phyloP scores from a whole-genome alignment of 202 grass and related monocot genomes.

The Alloteropsis angusta region DNA sequence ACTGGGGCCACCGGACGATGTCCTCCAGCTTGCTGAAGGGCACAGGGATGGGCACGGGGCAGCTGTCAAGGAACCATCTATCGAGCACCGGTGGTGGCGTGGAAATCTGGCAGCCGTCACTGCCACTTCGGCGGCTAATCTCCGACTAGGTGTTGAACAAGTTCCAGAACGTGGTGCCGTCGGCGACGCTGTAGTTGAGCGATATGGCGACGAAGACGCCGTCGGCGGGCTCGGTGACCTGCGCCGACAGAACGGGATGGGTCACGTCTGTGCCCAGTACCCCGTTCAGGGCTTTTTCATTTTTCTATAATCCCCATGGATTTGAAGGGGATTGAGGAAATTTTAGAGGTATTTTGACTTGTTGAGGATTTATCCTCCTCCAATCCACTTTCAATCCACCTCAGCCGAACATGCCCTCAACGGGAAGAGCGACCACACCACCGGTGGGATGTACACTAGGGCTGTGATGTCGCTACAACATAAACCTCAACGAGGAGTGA shows the following conservation, averaged over 20 bases:
- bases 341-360: too few relatives aligned
- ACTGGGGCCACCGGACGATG: neutral
- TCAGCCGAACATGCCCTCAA: too few relatives aligned
- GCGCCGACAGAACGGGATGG: neutral
- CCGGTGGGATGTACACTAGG: neutral
- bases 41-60: neutral
- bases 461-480: neutral
- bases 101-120: neutral
- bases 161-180: slow-evolving; percentile 32
- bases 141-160: slow-evolving; percentile 33
- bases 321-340: too few relatives aligned
- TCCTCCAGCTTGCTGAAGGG: neutral
- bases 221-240: neutral
- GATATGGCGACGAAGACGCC: neutral
- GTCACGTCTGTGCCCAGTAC: neutral
- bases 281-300: too few relatives aligned
- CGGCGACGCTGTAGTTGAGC: slow-evolving; percentile 12
- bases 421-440: neutral
- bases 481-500: too few relatives aligned
- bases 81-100: neutral
- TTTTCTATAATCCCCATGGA: too few relatives aligned
- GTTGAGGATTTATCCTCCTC: too few relatives aligned
- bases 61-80: slow-evolving; percentile 12
- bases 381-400: too few relatives aligned
- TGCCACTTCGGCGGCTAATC: neutral